phyloP scores from a whole-genome alignment of 169 alveolate genomes.

The Babesia sp. region DNA sequence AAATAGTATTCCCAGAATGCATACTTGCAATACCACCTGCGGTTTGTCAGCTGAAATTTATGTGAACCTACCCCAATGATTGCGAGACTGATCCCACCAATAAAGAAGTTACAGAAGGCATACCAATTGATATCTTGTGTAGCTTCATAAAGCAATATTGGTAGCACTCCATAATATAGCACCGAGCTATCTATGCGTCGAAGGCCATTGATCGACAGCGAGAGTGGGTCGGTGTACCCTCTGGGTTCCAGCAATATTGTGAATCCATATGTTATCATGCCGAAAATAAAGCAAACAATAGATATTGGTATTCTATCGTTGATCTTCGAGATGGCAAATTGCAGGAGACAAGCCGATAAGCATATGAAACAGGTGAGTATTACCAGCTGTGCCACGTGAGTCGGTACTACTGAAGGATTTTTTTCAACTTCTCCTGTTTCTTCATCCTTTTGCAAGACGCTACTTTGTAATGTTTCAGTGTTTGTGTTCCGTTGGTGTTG shows the following conservation, averaged over 20 bases:
- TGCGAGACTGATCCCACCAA: constrained; percentile 83
- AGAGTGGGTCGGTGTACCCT: constrained; percentile 48
- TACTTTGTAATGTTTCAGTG: too few relatives aligned
- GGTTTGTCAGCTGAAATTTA: neutral
- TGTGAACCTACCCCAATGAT: constrained; percentile 74
- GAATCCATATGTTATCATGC: constrained; percentile 72
- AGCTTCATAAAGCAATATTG: constrained; percentile 85
- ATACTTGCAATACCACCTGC: constrained; percentile 73
- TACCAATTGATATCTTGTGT: constrained; percentile 86
- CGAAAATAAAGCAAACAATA: constrained; percentile 73
- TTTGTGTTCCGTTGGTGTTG: too few relatives aligned
- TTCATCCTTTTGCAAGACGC: too few relatives aligned
- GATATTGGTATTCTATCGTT: constrained; percentile 76
- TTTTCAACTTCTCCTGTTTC: neutral
- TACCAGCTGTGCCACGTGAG: constrained; percentile 66
- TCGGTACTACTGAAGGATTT: constrained; percentile 54
- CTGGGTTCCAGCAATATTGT: constrained; percentile 57
- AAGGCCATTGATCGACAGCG: constrained; percentile 56
- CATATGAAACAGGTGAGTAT: constrained; percentile 66
- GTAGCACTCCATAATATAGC: constrained; percentile 79
- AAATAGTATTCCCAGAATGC: constrained; percentile 74
- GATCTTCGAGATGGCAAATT: constrained; percentile 73
- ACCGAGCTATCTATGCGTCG: constrained; percentile 76
- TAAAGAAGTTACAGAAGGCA: constrained; percentile 78
- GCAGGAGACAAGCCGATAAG: constrained; percentile 73